Evolutionary conservation across 176 grass and related monocot genomes (phyloP).

Genomic region (Cocos nucifera): DNA sequence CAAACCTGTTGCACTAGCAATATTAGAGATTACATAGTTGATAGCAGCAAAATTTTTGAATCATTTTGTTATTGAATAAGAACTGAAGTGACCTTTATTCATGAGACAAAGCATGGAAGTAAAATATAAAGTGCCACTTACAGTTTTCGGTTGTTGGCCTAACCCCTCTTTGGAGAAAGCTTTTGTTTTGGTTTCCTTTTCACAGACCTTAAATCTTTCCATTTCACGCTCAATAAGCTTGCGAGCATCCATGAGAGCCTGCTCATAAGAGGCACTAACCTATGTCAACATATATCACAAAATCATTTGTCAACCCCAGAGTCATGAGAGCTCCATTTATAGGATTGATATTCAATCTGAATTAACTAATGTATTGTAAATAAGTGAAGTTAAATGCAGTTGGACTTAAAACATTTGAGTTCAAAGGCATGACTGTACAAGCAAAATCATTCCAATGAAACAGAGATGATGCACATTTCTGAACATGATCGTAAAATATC

Average conservation of each 20-base stretch:
- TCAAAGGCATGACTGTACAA: too few species aligned
- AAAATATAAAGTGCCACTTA: constrained; percentile 39
- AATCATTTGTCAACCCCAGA: constrained; percentile 48
- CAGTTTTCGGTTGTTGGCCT: constrained; percentile 97
- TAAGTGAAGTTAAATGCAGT: too few species aligned
- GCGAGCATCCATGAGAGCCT: constrained; percentile 97
- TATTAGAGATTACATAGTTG: too few species aligned
- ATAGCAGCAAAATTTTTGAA: too few species aligned
- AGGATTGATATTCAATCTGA: background rate
- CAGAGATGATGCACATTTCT: too few species aligned
- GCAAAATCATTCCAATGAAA: too few species aligned
- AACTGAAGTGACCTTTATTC: too few species aligned
- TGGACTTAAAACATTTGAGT: too few species aligned
- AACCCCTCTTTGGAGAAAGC: constrained; percentile 99
- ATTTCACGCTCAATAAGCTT: constrained; percentile 98
- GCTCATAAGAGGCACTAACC: constrained; percentile 82
- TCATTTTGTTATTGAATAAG: too few species aligned
- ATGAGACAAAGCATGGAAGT: background rate
- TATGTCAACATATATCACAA: constrained; percentile 84
- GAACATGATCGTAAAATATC: too few species aligned
- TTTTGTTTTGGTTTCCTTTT: constrained; percentile 99
- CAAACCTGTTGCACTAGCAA: too few species aligned
- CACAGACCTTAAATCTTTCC: constrained; percentile 99
- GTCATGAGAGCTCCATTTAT: constrained; percentile 13
- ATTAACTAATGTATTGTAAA: background rate